Evolutionary conservation across 345 rosid genomes (phyloP).

Genomic region (Theobroma cacao): DNA sequence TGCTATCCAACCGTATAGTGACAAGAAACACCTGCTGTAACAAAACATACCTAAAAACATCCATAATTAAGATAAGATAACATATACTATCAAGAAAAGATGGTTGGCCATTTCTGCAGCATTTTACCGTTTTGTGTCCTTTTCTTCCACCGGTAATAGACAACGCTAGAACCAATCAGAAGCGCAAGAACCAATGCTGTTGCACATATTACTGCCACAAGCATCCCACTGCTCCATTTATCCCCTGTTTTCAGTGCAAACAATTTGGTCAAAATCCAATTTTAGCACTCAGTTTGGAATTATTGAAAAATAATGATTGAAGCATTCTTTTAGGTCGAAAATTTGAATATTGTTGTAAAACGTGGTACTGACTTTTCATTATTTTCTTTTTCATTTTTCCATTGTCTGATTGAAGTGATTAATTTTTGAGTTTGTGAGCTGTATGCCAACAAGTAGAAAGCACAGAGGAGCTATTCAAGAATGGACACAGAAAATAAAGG

Average conservation of each 20-base stretch:
- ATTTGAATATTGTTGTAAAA: too few species aligned
- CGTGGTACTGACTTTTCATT: too few species aligned
- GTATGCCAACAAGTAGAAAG: too few species aligned
- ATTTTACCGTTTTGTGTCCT: conserved; percentile 21
- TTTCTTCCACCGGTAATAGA: conserved; percentile 12
- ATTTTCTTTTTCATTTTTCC: neutral
- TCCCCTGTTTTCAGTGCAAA: conserved; percentile 21
- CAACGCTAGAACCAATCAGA: conserved; percentile 15
- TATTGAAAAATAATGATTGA: neutral
- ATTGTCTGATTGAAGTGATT: neutral
- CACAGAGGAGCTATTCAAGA: too few species aligned
- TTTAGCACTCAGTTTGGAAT: neutral
- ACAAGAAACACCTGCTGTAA: too few species aligned
- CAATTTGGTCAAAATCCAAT: neutral
- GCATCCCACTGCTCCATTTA: conserved; percentile 23
- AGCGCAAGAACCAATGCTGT: neutral
- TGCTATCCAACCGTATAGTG: too few species aligned
- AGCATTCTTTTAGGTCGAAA: too few species aligned
- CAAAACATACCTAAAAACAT: too few species aligned
- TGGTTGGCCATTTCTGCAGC: neutral
- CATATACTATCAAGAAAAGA: too few species aligned
- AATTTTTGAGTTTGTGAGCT: neutral
- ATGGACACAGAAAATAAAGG: too few species aligned
- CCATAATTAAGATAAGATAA: too few species aligned
- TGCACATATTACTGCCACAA: conserved; percentile 8